Evolutionary conservation across 2,329 filamentous ascomycete species (phyloP), one percentile per base, ranked within the genome.

Genomic region (Dactylellina drechsleri): DNA sequence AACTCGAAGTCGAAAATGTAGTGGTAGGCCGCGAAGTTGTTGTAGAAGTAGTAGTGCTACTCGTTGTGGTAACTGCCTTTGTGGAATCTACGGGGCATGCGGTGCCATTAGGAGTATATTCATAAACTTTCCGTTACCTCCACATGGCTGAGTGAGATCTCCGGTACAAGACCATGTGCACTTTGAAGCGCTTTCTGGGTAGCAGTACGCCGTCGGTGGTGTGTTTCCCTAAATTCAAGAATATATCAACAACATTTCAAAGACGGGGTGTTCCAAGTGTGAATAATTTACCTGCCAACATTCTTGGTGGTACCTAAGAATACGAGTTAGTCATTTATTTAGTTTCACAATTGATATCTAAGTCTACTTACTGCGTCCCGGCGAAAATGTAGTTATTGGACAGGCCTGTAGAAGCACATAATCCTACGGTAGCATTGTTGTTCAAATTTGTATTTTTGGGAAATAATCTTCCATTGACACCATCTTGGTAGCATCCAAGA

Each of bases 401-500:
- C 16, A 79, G 76, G 45, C 80, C 82, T 5, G 78, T 78, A 0
- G 76, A 77, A 52, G 81, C 81, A 43, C 82, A 82, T 47, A 82
- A 78, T 4, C 81, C 82, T 62, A 82, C 81, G 1, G 81, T 80
- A 65, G 65, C 77, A 12, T 81, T 80, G n/a, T 77, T 79, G 2
- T 75, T 77, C 12, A 68, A 78, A 68, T 80, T 81, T 23, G 80
- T 79, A 20, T 80, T 60, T 6, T 76, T 80, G 10, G 75, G 52
- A 13, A 83, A 75, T 26, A 82, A 80, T n/a, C 82, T 80, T 28
- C 82, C 82, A 50, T 76, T 76, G 3, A 77, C 74, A 4, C 79
- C 80, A 68, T 83, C 83, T 26, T 79, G 78, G 76, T 83, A 84
- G 61, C 83, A 84, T 16, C 82, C 83, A 4, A 83, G 77, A 74